A percentile compares a stretch with the other conserved stretches of the same genome.
Evolutionary conservation across 192 early-diverging fungal genomes (phyloP).

Genomic region (Piromyces sp.): DNA sequence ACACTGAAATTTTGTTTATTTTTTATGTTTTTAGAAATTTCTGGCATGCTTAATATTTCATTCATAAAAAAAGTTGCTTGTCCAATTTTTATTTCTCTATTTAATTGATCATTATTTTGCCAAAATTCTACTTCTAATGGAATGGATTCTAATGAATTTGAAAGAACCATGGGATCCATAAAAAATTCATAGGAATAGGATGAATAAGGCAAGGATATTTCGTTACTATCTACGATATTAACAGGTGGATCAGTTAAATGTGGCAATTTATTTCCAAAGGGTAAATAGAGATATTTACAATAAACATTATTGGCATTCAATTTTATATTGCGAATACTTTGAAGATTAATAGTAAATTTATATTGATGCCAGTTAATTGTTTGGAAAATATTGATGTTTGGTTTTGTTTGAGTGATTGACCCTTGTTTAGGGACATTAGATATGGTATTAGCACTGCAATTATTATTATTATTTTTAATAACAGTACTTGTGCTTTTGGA

Average conservation of each 20-base stretch:
- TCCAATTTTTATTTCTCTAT: constrained; percentile 15
- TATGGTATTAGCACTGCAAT: no score
- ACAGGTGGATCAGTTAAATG: constrained; percentile 19
- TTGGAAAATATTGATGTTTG: not conserved
- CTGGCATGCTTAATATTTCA: not conserved
- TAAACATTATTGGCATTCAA: constrained; percentile 1
- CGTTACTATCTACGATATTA: constrained; percentile 4
- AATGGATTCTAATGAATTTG: constrained; percentile 21
- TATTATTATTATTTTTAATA: no score
- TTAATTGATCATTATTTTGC: constrained; percentile 10
- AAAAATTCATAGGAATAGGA: constrained; percentile 36
- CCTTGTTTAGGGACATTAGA: no score
- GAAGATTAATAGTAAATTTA: not conserved
- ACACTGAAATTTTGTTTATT: not conserved
- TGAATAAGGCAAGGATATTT: constrained; percentile 15
- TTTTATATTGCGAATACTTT: not conserved
- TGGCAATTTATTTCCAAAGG: constrained; percentile 24
- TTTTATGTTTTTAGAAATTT: not conserved
- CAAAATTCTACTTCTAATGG: constrained; percentile 25
- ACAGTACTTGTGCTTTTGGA: no score
- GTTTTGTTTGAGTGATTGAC: not conserved
- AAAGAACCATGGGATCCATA: constrained; percentile 17
- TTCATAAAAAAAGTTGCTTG: constrained; percentile 1
- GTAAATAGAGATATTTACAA: constrained; percentile 21
- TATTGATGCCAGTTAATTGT: not conserved